Base-by-base conservation (phyloP, 2,329 filamentous ascomycete species). In the Trichoderma arundinaceum region DNA sequence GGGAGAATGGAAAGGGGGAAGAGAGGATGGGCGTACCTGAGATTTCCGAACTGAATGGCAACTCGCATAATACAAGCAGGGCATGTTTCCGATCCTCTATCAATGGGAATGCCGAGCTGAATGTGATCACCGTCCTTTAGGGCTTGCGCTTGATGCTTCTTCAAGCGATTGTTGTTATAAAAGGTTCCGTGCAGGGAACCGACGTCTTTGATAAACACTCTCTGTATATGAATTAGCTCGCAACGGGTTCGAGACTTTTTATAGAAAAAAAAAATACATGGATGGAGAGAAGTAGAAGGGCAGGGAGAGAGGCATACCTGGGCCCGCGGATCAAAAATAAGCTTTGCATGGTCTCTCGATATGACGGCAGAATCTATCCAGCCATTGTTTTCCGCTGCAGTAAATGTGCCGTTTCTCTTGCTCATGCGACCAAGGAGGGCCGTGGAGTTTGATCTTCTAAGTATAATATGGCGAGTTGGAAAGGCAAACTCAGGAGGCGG, bases 281-380 rank as follows among this genome's bases (percentile, higher is more conserved):
- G 4, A 28, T 28, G 4, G 22, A 28, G 22, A 38, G 17, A 46
- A 46, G 4, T 6, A 41, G 10, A 39, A 5, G 15, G 35, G 2
- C n/a, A 8, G n/a, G 22, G 12, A 39, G 15, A 39, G 10, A 5
- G 62, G 53, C 77, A 66, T 76, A 86, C 86, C 74, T 82, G 79
- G 7, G 74, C 71, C 2, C 80, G 74, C 9, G 79, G 70, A 56
- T 84, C 77, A 4, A 83, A 78, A 15, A 72, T 69, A 4, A 89
- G 72, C 49, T 84, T 76, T 15, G 90, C 90, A 76, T 92, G 90
- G 10, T 85, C 74, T 51, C 90, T 82, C 28, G 89, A 92, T 81
- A 92, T 89, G 41, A 92, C 89, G 0, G 89, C 86, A 65, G 86
- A 90, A 69, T 91, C 85, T 66, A 92, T 90, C 82, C 83, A 91